Evolutionary conservation across 1,139 yeast genomes (phyloP), one percentile per base, ranked within the genome.

Genomic region (Sugiyamaella japonica): DNA sequence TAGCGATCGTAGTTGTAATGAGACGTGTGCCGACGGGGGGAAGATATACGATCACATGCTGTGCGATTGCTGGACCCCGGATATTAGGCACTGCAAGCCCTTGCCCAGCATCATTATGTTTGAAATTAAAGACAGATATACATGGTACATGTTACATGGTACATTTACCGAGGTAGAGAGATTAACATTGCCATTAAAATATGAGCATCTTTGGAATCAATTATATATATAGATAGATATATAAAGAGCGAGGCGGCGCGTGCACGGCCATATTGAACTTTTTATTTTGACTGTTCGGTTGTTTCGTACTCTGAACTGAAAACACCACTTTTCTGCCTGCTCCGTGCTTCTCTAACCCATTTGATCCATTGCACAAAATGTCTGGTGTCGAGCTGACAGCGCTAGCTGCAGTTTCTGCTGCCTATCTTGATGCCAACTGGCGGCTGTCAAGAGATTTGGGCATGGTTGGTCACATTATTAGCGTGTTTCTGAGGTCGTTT

Each of bases 361-460:
- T n/a, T n/a, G n/a, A n/a, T n/a, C n/a, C n/a, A n/a, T n/a, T n/a
- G n/a, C n/a, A n/a, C 25, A 20, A 3, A 20, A 49, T 49, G 52
- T 49, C 52, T 7, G 52, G 52, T 13, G 25, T 54, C 5, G 68
- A 58, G 44, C 48, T 63, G 10, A 61, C 65, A 8, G 69, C 65
- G 1, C 52, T 59, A 23, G 67, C 60, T 12, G 65, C 64, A 9
- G 53, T 68, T 39, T 67, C 61, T 2, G 66, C 70, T 2, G 65
- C 66, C 37, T 70, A 70, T 45, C 47, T 70, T 10, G 74, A 72
- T 48, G 63, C 73, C 13, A 60, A 50, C 36, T 52, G 48, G 41
- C 45, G 38, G 17, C 23, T 56, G 10, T 37, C 48, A 13, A 42
- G 50, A 13, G 63, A 60, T 41, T n/a, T 55, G 28, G 40, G 48